phyloP scores from a whole-genome alignment of 176 grass and related monocot species.

The Themeda triandra region DNA sequence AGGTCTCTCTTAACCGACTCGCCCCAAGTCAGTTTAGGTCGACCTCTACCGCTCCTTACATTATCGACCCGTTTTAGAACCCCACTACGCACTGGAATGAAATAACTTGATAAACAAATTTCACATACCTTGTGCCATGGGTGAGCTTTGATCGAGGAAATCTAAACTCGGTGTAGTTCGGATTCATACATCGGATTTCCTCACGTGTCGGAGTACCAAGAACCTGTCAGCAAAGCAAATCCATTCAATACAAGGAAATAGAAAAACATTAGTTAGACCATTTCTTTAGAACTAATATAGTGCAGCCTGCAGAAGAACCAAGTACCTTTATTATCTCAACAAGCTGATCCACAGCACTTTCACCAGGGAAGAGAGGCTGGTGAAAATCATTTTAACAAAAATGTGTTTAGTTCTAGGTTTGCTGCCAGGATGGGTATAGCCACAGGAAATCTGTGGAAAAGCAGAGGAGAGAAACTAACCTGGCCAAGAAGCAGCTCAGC shows the following conservation, averaged over 20 bases:
- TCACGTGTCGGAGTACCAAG: conserved; percentile 81
- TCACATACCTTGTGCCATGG: conserved; percentile 69
- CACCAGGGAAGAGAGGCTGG: conserved; percentile 70
- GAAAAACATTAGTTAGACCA: not conserved
- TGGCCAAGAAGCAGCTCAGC: conserved; percentile 94
- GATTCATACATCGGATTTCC: conserved; percentile 82
- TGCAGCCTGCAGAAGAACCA: not conserved
- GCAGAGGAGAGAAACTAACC: conserved; percentile 36
- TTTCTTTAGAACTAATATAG: conserved; percentile 13
- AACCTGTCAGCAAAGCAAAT: conserved; percentile 41
- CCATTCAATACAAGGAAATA: conserved; percentile 12
- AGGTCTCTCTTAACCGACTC: no score
- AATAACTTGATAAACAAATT: not conserved
- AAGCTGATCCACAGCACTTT: conserved; percentile 83
- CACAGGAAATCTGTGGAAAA: conserved; percentile 1
- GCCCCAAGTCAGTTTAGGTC: no score
- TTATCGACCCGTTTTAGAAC: no score
- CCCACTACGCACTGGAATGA: no score
- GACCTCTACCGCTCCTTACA: no score
- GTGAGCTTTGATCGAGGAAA: conserved; percentile 81
- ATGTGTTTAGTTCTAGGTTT: conserved; percentile 22
- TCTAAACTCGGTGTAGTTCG: conserved; percentile 68
- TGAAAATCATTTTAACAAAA: conserved; percentile 18
- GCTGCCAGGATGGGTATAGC: not conserved
- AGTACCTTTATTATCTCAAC: conserved; percentile 78